Evolutionary conservation across 805 yeast genomes (phyloP).

Genomic region (Limtongia smithiae): DNA sequence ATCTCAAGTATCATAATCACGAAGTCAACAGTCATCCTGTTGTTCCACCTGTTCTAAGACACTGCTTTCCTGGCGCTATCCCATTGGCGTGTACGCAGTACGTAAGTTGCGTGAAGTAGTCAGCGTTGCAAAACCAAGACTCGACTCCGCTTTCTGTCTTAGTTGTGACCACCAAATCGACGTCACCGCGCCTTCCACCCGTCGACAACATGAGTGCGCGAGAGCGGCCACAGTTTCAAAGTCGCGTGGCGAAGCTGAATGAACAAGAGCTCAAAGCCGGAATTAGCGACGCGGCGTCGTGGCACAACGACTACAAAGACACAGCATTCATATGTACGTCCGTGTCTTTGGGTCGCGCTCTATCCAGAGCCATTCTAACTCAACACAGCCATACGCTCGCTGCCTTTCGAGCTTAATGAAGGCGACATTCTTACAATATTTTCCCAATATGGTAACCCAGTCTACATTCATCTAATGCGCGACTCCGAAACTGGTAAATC

Average conservation of each 20-base stretch:
- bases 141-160: too few relatives aligned
- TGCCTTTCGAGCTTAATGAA: slow-evolving; percentile 64
- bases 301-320: slow-evolving; percentile 84
- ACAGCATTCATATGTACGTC: slow-evolving; percentile 61
- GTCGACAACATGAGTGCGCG: too few relatives aligned
- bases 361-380: background rate
- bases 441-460: slow-evolving; percentile 87
- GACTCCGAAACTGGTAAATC: slow-evolving; percentile 64
- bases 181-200: too few relatives aligned
- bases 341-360: background rate
- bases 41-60: too few relatives aligned
- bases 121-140: too few relatives aligned
- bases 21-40: too few relatives aligned
- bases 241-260: slow-evolving; percentile 38
- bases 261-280: slow-evolving; percentile 63
- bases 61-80: too few relatives aligned
- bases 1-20: too few relatives aligned
- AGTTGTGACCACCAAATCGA: too few relatives aligned
- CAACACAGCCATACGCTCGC: slow-evolving; percentile 57
- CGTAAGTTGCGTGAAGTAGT: too few relatives aligned
- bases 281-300: slow-evolving; percentile 61
- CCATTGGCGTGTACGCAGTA: too few relatives aligned
- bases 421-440: slow-evolving; percentile 73
- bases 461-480: slow-evolving; percentile 64
- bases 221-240: too few relatives aligned